phyloP scores from a whole-genome alignment of 2,329 filamentous ascomycete species.

The Monosporascus sp. region DNA sequence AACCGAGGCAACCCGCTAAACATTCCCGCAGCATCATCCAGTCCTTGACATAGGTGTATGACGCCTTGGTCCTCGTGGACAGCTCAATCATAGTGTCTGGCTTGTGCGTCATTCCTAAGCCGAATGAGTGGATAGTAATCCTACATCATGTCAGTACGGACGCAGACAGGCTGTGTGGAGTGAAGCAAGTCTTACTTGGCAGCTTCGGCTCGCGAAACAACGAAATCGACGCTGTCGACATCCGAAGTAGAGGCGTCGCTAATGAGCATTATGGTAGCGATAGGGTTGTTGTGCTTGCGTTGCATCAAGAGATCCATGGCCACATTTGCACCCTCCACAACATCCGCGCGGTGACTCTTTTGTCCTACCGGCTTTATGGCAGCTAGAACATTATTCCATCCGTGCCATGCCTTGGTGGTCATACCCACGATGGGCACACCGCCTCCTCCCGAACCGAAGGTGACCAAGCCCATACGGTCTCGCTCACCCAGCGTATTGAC shows the following conservation, averaged over 20 bases:
- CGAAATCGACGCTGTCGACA: conserved; percentile 92
- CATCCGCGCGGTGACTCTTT: conserved; percentile 93
- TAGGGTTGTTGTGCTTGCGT: conserved; percentile 89
- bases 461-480: conserved; percentile 95
- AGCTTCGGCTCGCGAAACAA: conserved; percentile 91
- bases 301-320: conserved; percentile 99
- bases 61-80: conserved; percentile 90
- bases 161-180: not conserved
- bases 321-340: conserved; percentile 95
- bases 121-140: conserved; percentile 94
- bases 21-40: conserved; percentile 99
- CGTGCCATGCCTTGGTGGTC: conserved; percentile 90
- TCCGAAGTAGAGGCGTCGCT: conserved; percentile 96
- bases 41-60: conserved; percentile 97
- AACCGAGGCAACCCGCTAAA: conserved; percentile 84
- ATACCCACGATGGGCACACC: conserved; percentile 96
- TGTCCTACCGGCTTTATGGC: conserved; percentile 92
- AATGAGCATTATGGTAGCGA: conserved; percentile 92
- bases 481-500: conserved; percentile 84
- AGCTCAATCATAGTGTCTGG: conserved; percentile 98
- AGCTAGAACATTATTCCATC: conserved; percentile 80
- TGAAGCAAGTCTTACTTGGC: conserved; percentile 67
- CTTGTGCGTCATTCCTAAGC: conserved; percentile 93
- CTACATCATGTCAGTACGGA: conserved; percentile 36
- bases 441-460: conserved; percentile 90